A percentile compares a stretch with the other conserved stretches of the same genome.
These are phyloP conservation scores for Calonectria honghensis DNA, from an alignment of 2,329 filamentous ascomycete genomes.

Conservation along the genomic window DNA sequence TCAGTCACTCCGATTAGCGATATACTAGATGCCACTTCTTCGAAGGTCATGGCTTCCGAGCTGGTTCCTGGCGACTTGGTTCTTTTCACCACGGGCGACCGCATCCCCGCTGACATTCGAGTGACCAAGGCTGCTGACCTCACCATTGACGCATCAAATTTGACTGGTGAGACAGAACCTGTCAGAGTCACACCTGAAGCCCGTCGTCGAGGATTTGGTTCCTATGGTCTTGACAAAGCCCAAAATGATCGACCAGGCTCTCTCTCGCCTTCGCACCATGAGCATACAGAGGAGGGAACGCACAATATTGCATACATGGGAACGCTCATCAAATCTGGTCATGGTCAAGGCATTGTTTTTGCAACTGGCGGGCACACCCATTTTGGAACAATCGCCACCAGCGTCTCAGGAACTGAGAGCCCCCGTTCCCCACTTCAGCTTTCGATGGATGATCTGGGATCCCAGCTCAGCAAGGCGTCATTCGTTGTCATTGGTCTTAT, in stretches of 20 bases:
- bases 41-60: constrained; percentile 89
- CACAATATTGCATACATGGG: constrained; percentile 99
- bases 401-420: constrained; percentile 95
- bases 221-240: constrained; percentile 55
- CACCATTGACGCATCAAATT: constrained; percentile 95
- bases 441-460: constrained; percentile 97
- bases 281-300: constrained; percentile 77
- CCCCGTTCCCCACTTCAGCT: constrained; percentile 94
- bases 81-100: constrained; percentile 94
- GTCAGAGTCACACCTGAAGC: constrained; percentile 85
- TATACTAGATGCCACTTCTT: constrained; percentile 82
- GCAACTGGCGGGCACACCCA: constrained; percentile 95
- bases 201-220: constrained; percentile 57
- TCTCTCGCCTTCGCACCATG: constrained; percentile 67
- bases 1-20: constrained; percentile 77
- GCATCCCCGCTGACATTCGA: constrained; percentile 95
- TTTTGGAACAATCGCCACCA: constrained; percentile 96
- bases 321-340: constrained; percentile 93
- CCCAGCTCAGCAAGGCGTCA: constrained; percentile 96
- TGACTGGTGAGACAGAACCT: constrained; percentile 97
- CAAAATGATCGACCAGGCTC: constrained; percentile 65
- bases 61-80: constrained; percentile 95
- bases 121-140: constrained; percentile 93
- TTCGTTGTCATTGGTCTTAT: constrained; percentile 96
- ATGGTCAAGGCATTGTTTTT: constrained; percentile 98